These are phyloP conservation scores for Clitoria ternatea DNA, from an alignment of 306 rosid genomes.

Conservation along the genomic window DNA sequence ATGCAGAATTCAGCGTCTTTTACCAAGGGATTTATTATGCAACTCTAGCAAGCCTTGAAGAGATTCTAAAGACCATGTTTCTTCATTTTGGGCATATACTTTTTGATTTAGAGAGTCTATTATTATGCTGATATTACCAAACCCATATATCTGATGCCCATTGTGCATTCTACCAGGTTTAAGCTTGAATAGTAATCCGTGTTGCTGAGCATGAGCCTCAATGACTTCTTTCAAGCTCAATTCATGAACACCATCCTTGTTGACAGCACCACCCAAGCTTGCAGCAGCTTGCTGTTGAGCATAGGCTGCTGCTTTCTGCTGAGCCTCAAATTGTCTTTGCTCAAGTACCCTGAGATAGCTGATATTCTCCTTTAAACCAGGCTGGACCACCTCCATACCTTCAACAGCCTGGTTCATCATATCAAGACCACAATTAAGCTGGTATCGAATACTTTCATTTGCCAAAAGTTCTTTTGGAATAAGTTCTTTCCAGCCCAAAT, in stretches of 20 bases:
- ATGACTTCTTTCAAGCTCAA: conserved; percentile 83
- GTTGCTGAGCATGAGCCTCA: conserved; percentile 74
- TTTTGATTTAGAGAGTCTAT: conserved; percentile 62
- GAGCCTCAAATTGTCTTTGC: conserved; percentile 92
- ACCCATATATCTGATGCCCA: conserved; percentile 81
- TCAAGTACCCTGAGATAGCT: conserved; percentile 72
- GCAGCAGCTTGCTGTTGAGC: conserved; percentile 65
- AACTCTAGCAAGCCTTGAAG: conserved; percentile 68
- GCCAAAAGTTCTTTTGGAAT: conserved; percentile 80
- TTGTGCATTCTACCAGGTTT: conserved; percentile 78
- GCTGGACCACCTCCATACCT: conserved; percentile 88
- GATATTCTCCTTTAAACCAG: conserved; percentile 80
- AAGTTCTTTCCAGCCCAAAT: conserved; percentile 83
- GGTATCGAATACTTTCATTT: conserved; percentile 62
- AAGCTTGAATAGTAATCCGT: conserved; percentile 66
- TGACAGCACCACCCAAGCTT: conserved; percentile 42
- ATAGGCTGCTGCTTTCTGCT: conserved; percentile 71
- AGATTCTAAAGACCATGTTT: conserved; percentile 63
- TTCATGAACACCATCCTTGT: conserved; percentile 53
- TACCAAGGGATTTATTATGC: conserved; percentile 47
- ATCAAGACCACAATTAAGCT: conserved; percentile 77
- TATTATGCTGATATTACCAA: conserved; percentile 71
- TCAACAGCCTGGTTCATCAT: conserved; percentile 91
- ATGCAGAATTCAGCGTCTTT: conserved; percentile 32
- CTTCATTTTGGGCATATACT: conserved; percentile 72